Evolutionary conservation across 2,329 filamentous ascomycete genomes (phyloP).

Genomic region (Cytospora chrysosperma): DNA sequence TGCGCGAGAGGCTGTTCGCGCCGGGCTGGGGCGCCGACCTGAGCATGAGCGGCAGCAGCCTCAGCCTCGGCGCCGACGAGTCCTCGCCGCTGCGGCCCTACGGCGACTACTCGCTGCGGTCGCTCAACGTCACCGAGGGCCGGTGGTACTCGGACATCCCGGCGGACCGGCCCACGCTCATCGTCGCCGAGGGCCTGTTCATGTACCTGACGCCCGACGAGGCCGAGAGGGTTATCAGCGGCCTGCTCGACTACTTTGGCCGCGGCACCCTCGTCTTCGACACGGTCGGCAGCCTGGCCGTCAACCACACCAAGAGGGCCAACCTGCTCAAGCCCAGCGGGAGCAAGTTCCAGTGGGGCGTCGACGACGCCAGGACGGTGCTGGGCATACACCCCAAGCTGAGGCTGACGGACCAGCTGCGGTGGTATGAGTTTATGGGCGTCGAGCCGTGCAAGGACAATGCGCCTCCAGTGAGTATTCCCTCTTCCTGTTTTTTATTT

Average conservation of each 20-base stretch:
- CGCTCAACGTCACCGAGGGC: constrained; percentile 8
- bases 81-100: not conserved
- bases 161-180: constrained; percentile 16
- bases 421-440: constrained; percentile 18
- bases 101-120: constrained; percentile 13
- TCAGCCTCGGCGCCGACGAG: not conserved
- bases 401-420: constrained; percentile 3
- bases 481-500: not conserved
- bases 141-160: constrained; percentile 14
- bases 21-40: not conserved
- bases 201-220: constrained; percentile 3
- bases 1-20: constrained; percentile 13
- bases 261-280: constrained; percentile 16
- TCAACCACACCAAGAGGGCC: not conserved
- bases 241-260: constrained; percentile 16
- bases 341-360: constrained; percentile 6
- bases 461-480: constrained; percentile 8
- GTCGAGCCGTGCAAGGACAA: constrained; percentile 3
- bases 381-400: constrained; percentile 9
- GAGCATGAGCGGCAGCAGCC: not conserved
- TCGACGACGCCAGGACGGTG: constrained; percentile 12
- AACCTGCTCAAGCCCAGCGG: constrained; percentile 13
- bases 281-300: constrained; percentile 7
- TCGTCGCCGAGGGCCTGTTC: constrained; percentile 17
- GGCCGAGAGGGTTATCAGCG: constrained; percentile 2